Evolutionary conservation across 495 filamentous ascomycete genomes (phyloP).

Genomic region (Diplogelasinospora grovesii): DNA sequence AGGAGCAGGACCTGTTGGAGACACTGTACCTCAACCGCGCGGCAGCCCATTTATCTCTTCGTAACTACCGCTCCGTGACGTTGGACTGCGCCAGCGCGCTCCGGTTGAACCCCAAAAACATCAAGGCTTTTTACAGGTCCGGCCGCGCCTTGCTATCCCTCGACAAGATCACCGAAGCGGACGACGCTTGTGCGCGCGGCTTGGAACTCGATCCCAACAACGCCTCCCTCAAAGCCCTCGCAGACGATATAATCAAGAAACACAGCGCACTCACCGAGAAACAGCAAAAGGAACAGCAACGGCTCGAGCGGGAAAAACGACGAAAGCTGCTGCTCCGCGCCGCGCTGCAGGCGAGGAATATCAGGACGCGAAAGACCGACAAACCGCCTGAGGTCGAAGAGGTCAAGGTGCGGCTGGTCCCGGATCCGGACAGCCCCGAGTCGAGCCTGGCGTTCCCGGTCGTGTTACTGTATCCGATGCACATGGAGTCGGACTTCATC

Average conservation of each 20-base stretch:
- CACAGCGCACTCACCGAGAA: slow-evolving; percentile 28
- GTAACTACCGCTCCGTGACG: slow-evolving; percentile 77
- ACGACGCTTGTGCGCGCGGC: slow-evolving; percentile 65
- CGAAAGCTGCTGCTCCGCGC: slow-evolving; percentile 55
- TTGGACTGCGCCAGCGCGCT: slow-evolving; percentile 77
- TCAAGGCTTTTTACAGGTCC: slow-evolving; percentile 87
- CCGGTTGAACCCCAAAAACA: slow-evolving; percentile 64
- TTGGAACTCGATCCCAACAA: slow-evolving; percentile 57
- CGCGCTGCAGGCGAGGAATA: slow-evolving; percentile 69
- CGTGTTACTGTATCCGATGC: slow-evolving; percentile 73
- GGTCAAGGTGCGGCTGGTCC: slow-evolving; percentile 56
- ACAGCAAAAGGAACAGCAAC: slow-evolving; percentile 43
- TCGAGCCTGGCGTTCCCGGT: slow-evolving; percentile 68
- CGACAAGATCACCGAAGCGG: slow-evolving; percentile 64
- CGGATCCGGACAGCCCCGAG: slow-evolving; percentile 65
- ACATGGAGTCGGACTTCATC: slow-evolving; percentile 80
- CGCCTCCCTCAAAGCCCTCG: slow-evolving; percentile 47
- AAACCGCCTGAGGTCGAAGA: slow-evolving; percentile 82
- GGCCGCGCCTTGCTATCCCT: slow-evolving; percentile 67
- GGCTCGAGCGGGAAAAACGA: slow-evolving; percentile 37
- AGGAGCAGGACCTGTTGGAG: slow-evolving; percentile 52
- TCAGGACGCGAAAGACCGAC: slow-evolving; percentile 57
- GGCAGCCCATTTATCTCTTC: slow-evolving; percentile 64
- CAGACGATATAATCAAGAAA: slow-evolving; percentile 47
- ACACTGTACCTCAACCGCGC: slow-evolving; percentile 79